A percentile compares a stretch with the other conserved stretches of the same genome.
These are phyloP conservation scores for Globisporangium uncinulatum DNA, from an alignment of 352 stramenopile species.

Conservation along the genomic window DNA sequence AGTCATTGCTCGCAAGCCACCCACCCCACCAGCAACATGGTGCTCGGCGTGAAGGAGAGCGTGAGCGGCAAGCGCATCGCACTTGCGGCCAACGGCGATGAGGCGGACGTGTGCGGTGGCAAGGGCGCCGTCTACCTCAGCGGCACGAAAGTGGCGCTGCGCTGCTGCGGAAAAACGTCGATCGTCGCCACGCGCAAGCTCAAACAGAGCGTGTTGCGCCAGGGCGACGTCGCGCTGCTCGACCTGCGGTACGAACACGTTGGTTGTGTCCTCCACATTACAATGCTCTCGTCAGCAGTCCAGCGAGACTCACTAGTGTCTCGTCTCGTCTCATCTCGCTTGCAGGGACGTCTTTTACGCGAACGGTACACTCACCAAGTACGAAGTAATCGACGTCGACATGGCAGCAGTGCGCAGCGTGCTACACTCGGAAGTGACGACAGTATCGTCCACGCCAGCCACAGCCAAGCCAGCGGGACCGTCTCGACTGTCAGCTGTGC, in stretches of 20 bases:
- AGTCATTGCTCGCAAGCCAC: too few species aligned
- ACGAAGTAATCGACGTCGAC: conserved; percentile 65
- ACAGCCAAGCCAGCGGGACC: neutral
- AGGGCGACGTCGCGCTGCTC: conserved; percentile 68
- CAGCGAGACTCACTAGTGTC: neutral
- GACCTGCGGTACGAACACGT: conserved; percentile 31
- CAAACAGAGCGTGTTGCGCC: conserved; percentile 69
- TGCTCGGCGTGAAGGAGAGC: conserved; percentile 64
- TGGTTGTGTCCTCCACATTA: neutral
- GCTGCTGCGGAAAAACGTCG: conserved; percentile 69
- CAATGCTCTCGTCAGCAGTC: neutral
- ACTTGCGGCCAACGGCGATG: conserved; percentile 37
- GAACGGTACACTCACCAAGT: conserved; percentile 82
- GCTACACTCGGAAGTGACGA: conserved; percentile 22
- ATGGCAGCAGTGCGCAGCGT: conserved; percentile 15
- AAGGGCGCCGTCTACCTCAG: conserved; percentile 69
- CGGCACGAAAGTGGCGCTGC: conserved; percentile 58
- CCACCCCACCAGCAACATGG: conserved; percentile 4
- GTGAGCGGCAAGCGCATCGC: conserved; percentile 54
- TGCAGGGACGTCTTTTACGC: conserved; percentile 70
- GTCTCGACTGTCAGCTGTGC: neutral
- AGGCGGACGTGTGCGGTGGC: conserved; percentile 57
- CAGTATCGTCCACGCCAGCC: neutral
- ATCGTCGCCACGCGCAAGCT: conserved; percentile 68
- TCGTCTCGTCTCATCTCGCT: neutral